Evolutionary conservation across 805 yeast genomes (phyloP), one percentile per base, ranked within the genome.

Genomic region (Metschnikowia borealis): DNA sequence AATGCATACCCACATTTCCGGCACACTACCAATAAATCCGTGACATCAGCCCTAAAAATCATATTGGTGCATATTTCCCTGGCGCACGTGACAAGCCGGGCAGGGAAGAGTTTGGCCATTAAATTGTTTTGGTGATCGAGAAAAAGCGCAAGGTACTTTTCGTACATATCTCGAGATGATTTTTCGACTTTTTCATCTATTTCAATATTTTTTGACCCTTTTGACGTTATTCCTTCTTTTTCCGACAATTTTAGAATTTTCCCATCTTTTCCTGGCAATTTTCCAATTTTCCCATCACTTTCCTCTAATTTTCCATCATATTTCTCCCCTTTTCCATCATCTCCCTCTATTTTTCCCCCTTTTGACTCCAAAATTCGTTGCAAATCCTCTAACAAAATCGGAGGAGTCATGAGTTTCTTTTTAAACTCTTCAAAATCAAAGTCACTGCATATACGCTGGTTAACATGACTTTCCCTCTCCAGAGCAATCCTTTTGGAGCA

Each of bases 41-140:
- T 73, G 14, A 71, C 62, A 53, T 80, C 71, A 18, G 73, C 73
- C 43, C 82, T 65, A 34, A 81, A 69, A 26, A 82, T 73, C 68
- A 75, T 74, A 4, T 64, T 63, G 1, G 66, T 58, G 55, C 87
- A 83, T 20, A 58, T 55, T 6, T 37, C 49, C 14, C 82, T 59
- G 0, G 85, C 83, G 58, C 88, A 83, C 26, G 68, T 62, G 0
- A 76, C 76, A 8, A 81, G 71, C 21, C 82, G 65, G 41, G 65
- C 64, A 0, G 85, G 84, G 31, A 74, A 76, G 38, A 75, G 60
- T 37, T 72, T 67, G 14, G 70, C 66, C 43, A 78, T 73, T 38
- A 68, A 69, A 11, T 71, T 75, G 49, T 78, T 77, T 17, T 73
- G 74, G 33, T 69, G 68, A 6, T 64, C 62, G 10, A 64, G 60